Conservation (phyloP, 2,329 filamentous ascomycete species). For the Aspergillus neotritici region DNA sequence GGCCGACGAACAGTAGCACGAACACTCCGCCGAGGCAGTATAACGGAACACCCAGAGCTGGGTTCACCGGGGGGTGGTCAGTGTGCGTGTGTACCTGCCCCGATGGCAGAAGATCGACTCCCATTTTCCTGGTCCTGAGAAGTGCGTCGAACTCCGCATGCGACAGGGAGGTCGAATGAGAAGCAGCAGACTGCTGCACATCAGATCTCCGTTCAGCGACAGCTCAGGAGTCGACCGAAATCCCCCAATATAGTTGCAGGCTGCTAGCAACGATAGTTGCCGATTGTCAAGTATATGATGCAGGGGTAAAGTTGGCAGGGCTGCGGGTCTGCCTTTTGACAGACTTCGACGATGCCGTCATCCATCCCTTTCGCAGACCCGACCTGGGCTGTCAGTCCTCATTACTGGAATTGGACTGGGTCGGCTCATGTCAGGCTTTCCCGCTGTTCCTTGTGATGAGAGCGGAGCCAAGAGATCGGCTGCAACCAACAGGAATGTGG, state of each 20-base stretch:
- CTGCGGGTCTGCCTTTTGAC: background rate
- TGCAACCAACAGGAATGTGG: conserved; percentile 17
- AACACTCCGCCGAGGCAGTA: conserved; percentile 24
- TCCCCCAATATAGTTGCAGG: no score
- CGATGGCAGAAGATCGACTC: conserved; percentile 24
- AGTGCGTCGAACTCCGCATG: background rate
- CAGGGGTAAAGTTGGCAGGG: no score
- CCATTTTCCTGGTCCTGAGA: conserved; percentile 21
- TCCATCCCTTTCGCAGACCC: conserved; percentile 4
- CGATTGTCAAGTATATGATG: no score
- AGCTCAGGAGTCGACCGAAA: no score
- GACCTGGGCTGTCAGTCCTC: background rate
- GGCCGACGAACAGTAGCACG: conserved; percentile 19
- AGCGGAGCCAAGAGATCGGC: background rate
- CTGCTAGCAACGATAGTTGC: no score
- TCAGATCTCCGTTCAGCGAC: no score
- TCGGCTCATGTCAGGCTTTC: no score
- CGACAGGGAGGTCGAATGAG: no score
- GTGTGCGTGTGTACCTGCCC: conserved; percentile 17
- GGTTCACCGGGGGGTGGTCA: conserved; percentile 28
- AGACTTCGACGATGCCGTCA: conserved; percentile 15
- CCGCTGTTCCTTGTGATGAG: background rate
- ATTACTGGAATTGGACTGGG: background rate
- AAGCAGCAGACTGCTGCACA: no score
- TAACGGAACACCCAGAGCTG: conserved; percentile 26